Base-by-base conservation (phyloP, 1,139 yeast genomes). In the Suhomyces yuchorum region DNA sequence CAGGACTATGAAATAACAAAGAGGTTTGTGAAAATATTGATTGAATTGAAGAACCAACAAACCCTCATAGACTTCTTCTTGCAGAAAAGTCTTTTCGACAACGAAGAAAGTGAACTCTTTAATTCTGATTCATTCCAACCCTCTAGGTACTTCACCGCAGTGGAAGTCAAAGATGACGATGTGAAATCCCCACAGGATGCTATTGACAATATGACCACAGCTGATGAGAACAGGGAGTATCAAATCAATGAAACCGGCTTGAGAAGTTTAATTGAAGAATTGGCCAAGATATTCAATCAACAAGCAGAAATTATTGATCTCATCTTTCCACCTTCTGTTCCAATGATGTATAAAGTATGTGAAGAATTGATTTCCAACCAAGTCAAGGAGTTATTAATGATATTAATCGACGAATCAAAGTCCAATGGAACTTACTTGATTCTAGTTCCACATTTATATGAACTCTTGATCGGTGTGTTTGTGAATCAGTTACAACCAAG, bases 281-380 rank as follows among this genome's bases (percentile, higher is more conserved):
- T 75, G 11, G 69, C 73, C 0, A 50, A 51, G 2, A 61, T 70
- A 1, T 72, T 76, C 59, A 72, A 76, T 52, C 60, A 66, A 30
- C 71, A 73, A 47, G 60, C 75, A 1, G 48, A 51, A 11, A 63
- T 73, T 1, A 70, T 75, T 17, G 80, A 76, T 49, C 56, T 57
- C 15, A 69, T 75, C 5, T 76, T 76, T 51, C 78, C 80, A 0
- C 63, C 56, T 20, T 49, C 66, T 1, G 63, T 75, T 5, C 79
- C 80, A 1, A 73, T 76, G 74, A 75, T 75, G 80, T 73, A 71
- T 57, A 74, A 74, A 52, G 74, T 76, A 1, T 65, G 77, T 47
- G 81, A 76, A 54, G 80, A 76, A 51, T 60, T 75, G 46, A 68
- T 75, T 1, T 62, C 76, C 11, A 75, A 73, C 50, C 78, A 73